Evolutionary conservation across 225 moss, liverwort and hornwort genomes (phyloP).

Genomic region (Straminergon stramineum): DNA sequence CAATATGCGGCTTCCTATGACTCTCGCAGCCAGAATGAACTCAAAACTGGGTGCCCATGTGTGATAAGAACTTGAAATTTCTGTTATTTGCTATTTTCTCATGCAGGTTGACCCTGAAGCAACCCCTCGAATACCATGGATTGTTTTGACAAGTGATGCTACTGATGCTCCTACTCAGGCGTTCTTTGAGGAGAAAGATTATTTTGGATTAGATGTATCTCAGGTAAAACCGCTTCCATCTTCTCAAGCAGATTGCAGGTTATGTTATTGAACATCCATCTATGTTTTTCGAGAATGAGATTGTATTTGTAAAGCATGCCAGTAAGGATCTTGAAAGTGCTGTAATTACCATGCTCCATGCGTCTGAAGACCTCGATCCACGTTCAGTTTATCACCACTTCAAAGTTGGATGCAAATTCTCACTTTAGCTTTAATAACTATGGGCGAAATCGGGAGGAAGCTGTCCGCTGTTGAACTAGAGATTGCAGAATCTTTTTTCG

Average conservation of each 20-base stretch:
- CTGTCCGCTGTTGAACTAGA: background rate
- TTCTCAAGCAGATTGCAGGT: background rate
- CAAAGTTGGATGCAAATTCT: background rate
- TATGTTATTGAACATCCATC: background rate
- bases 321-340: background rate
- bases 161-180: conserved; percentile 53
- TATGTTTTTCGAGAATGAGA: background rate
- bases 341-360: background rate
- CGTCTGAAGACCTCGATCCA: background rate
- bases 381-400: background rate
- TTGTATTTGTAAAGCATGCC: background rate
- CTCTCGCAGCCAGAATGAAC: background rate
- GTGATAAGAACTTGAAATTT: background rate
- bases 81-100: background rate
- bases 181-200: conserved; percentile 51
- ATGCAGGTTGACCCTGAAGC: conserved; percentile 34
- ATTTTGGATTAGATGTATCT: conserved; percentile 65
- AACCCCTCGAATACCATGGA: conserved; percentile 67
- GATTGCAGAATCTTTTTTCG: background rate
- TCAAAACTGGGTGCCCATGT: background rate
- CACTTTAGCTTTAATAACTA: background rate
- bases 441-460: background rate
- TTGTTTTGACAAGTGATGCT: conserved; percentile 82
- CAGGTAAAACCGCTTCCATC: conserved; percentile 34
- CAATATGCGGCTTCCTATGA: background rate